Evolutionary conservation across 495 filamentous ascomycete species (phyloP).

Genomic region (Penicillium pancosmium): DNA sequence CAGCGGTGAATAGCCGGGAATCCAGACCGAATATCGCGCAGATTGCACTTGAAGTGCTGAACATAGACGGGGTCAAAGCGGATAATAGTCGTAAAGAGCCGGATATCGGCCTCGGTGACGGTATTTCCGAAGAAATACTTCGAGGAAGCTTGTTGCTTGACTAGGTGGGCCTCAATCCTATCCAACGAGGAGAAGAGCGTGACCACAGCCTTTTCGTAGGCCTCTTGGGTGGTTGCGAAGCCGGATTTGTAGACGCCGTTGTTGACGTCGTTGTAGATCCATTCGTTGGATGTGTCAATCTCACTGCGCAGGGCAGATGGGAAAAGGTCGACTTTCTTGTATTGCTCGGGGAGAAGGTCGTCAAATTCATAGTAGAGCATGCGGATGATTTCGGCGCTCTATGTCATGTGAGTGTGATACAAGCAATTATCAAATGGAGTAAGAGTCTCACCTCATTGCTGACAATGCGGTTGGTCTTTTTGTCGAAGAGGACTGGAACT

Average conservation of each 20-base stretch:
- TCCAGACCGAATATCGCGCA: conserved; percentile 78
- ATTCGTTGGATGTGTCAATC: conserved; percentile 78
- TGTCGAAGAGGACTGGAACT: conserved; percentile 65
- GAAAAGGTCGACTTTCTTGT: conserved; percentile 64
- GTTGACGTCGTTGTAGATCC: conserved; percentile 85
- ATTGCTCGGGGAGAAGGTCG: conserved; percentile 58
- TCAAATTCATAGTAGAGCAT: conserved; percentile 80
- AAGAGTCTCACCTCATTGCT: conserved; percentile 52
- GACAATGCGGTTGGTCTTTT: conserved; percentile 58
- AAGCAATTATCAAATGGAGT: background rate
- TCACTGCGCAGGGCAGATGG: conserved; percentile 57
- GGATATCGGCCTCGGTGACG: conserved; percentile 81
- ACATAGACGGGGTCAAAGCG: conserved; percentile 90
- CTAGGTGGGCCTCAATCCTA: conserved; percentile 67
- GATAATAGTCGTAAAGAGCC: conserved; percentile 80
- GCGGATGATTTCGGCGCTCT: conserved; percentile 62
- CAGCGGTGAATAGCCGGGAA: conserved; percentile 71
- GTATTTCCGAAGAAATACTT: conserved; percentile 69
- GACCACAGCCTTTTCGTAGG: conserved; percentile 69
- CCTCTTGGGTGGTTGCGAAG: conserved; percentile 74
- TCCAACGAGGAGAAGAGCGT: conserved; percentile 74
- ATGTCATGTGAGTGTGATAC: conserved; percentile 6
- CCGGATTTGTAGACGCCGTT: conserved; percentile 84
- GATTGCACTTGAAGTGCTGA: conserved; percentile 93
- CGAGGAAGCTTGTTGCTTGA: conserved; percentile 41